Conservation (phyloP, 805 yeast species). For the Wickerhamomyces queroliae region DNA sequence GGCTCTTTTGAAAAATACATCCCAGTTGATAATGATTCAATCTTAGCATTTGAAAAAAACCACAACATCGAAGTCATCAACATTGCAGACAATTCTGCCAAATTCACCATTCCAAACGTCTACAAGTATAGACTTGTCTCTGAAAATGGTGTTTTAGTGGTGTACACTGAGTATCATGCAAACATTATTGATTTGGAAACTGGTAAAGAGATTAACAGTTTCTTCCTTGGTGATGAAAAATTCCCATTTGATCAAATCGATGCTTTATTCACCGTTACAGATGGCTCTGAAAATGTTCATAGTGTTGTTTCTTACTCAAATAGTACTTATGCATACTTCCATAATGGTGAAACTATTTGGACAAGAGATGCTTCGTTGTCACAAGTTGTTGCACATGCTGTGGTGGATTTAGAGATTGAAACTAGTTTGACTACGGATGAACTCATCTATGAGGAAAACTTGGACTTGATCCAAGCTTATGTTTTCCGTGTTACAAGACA, state of each 20-base stretch:
- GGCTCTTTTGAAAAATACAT: slow-evolving; percentile 5
- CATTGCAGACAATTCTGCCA: slow-evolving; percentile 4
- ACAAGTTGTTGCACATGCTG: slow-evolving; percentile 28
- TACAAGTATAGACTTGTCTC: slow-evolving; percentile 15
- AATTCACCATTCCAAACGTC: slow-evolving; percentile 17
- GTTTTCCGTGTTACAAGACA: slow-evolving; percentile 27
- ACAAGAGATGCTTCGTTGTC: slow-evolving; percentile 37
- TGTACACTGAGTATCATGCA: slow-evolving; percentile 17
- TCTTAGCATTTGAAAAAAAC: slow-evolving; percentile 15
- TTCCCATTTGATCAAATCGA: slow-evolving; percentile 7
- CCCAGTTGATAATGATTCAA: slow-evolving; percentile 14
- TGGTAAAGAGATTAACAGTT: slow-evolving; percentile 18
- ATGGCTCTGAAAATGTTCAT: slow-evolving; percentile 11
- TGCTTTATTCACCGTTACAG: slow-evolving; percentile 3
- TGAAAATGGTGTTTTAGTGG: slow-evolving; percentile 12
- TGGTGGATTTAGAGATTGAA: slow-evolving; percentile 22
- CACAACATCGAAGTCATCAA: slow-evolving; percentile 15
- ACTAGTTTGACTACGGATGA: slow-evolving; percentile 22
- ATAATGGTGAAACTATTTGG: slow-evolving; percentile 27
- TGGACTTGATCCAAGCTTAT: slow-evolving; percentile 25
- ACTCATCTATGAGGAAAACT: slow-evolving; percentile 23
- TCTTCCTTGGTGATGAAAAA: slow-evolving; percentile 11
- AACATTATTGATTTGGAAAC: slow-evolving; percentile 19
- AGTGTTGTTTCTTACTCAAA: slow-evolving; percentile 10
- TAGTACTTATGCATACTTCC: slow-evolving; percentile 6